Conservation (phyloP, 768 basidiomycete genomes). For the Rhodocollybia butyracea region DNA sequence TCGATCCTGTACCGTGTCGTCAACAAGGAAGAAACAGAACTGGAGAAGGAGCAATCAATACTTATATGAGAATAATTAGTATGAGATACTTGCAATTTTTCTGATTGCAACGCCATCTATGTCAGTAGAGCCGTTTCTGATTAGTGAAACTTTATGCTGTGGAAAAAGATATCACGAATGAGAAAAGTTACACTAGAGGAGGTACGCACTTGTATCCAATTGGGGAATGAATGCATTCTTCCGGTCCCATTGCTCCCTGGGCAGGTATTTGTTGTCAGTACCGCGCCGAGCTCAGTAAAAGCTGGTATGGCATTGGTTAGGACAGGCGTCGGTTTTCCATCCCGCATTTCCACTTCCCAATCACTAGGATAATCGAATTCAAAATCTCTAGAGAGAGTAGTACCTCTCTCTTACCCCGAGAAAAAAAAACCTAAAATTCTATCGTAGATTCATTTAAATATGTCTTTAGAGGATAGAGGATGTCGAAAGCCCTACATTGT, state of each 20-base stretch:
- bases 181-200: not conserved
- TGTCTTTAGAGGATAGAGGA: too few relatives aligned
- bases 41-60: not conserved
- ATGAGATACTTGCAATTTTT: not conserved
- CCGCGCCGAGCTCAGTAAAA: not conserved
- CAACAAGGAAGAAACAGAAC: not conserved
- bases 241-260: not conserved
- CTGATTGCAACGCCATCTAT: too few relatives aligned
- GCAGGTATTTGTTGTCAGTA: not conserved
- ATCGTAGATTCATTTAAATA: too few relatives aligned
- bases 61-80: not conserved
- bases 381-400: not conserved
- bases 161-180: not conserved
- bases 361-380: not conserved
- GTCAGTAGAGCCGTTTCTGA: not conserved
- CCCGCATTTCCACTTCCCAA: not conserved
- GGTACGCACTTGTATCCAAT: not conserved
- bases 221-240: not conserved
- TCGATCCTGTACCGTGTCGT: not conserved
- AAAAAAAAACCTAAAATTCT: not conserved
- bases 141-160: not conserved
- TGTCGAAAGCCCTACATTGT: constrained; percentile 58
- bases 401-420: too few relatives aligned
- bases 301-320: not conserved
- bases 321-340: not conserved